These are phyloP conservation scores for Metschnikowia rubicola DNA, from an alignment of 805 yeast species.

Conservation along the genomic window DNA sequence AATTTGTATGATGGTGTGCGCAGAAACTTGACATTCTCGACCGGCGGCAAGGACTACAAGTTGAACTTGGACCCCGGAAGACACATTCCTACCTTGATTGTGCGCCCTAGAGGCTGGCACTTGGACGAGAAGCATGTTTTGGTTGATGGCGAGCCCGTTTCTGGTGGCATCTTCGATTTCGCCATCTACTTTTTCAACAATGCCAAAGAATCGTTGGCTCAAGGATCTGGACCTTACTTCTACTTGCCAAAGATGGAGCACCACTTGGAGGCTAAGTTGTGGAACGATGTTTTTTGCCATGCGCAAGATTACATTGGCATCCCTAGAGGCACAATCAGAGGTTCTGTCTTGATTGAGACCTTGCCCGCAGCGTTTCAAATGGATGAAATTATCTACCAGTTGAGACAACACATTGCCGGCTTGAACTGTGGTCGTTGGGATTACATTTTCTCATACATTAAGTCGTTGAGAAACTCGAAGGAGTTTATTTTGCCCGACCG, in stretches of 20 bases:
- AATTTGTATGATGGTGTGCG: slow-evolving; percentile 75
- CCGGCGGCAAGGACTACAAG: slow-evolving; percentile 44
- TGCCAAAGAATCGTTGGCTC: slow-evolving; percentile 56
- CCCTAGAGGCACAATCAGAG: slow-evolving; percentile 75
- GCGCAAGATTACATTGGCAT: slow-evolving; percentile 69
- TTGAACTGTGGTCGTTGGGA: slow-evolving; percentile 91
- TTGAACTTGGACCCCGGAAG: slow-evolving; percentile 46
- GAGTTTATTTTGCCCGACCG: slow-evolving; percentile 74
- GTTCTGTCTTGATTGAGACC: slow-evolving; percentile 79
- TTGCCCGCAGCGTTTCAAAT: slow-evolving; percentile 83
- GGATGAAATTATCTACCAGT: slow-evolving; percentile 77
- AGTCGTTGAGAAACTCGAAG: slow-evolving; percentile 66
- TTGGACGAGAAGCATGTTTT: slow-evolving; percentile 68
- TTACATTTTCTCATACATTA: slow-evolving; percentile 77
- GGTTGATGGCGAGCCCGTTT: slow-evolving; percentile 72
- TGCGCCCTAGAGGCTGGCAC: slow-evolving; percentile 90
- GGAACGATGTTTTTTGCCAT: slow-evolving; percentile 78
- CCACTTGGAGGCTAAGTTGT: slow-evolving; percentile 74
- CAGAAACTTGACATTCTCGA: slow-evolving; percentile 47
- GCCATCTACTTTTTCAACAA: slow-evolving; percentile 76
- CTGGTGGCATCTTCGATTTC: slow-evolving; percentile 76
- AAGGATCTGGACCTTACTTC: slow-evolving; percentile 78
- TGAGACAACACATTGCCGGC: slow-evolving; percentile 75
- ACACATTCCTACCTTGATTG: slow-evolving; percentile 73
- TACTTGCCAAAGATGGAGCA: slow-evolving; percentile 86